Evolutionary conservation across 1,284 basidiomycete species (phyloP).

Genomic region (Clitocybe nebularis): DNA sequence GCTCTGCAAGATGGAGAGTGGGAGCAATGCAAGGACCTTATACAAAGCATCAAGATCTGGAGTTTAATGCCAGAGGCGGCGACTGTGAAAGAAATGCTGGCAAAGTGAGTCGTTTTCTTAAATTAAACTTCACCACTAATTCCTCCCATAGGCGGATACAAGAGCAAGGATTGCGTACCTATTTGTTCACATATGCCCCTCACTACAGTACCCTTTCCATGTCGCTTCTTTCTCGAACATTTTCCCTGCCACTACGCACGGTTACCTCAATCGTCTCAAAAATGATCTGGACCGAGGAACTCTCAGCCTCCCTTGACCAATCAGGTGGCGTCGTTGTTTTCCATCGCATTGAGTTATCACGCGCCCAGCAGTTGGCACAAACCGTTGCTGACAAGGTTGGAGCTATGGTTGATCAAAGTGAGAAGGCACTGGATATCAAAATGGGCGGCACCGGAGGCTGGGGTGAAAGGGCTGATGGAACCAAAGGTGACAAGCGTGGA

Average conservation of each 20-base stretch:
- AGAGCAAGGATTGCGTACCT: constrained; percentile 95
- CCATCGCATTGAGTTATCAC: constrained; percentile 84
- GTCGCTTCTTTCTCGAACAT: constrained; percentile 82
- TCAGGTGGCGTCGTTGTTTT: constrained; percentile 85
- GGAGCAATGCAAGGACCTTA: constrained; percentile 91
- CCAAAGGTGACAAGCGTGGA: constrained; percentile 74
- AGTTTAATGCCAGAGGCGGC: constrained; percentile 87
- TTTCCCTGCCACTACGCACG: constrained; percentile 74
- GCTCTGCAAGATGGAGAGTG: constrained; percentile 96
- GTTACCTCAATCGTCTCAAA: constrained; percentile 94
- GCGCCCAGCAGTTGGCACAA: constrained; percentile 87
- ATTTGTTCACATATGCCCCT: constrained; percentile 97
- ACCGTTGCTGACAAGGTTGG: constrained; percentile 87
- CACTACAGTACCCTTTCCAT: constrained; percentile 93
- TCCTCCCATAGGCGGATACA: constrained; percentile 77
- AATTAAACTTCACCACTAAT: constrained; percentile 1
- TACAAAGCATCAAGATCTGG: constrained; percentile 98
- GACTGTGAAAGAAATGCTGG: constrained; percentile 92
- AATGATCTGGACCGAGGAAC: constrained; percentile 99
- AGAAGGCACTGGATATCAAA: constrained; percentile 90
- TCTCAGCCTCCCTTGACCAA: constrained; percentile 91
- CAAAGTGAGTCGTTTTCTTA: constrained; percentile 56
- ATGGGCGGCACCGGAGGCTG: constrained; percentile 68
- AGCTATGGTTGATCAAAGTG: constrained; percentile 91
- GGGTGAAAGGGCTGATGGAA: constrained; percentile 65